Conservation (phyloP, 768 basidiomycete genomes). For the Russula sp. region DNA sequence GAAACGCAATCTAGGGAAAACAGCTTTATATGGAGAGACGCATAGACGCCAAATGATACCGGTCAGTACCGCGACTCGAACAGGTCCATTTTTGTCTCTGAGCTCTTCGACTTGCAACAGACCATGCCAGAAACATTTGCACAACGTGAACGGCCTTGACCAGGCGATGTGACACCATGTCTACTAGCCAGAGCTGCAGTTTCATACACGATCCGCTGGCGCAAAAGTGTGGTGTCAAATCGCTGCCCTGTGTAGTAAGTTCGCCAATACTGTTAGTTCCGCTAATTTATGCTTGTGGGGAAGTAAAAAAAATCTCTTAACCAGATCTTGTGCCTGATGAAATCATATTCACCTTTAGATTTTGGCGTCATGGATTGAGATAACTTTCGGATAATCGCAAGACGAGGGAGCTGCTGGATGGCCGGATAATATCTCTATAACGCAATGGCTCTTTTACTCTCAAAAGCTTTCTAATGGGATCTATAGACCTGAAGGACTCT, state of each 20-base stretch:
- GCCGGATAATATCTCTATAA: neutral
- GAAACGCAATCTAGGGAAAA: conserved; percentile 11
- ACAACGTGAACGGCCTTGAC: neutral
- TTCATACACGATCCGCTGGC: neutral
- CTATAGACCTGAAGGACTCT: neutral
- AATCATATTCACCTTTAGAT: neutral
- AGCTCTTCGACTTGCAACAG: neutral
- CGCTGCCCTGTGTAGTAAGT: neutral
- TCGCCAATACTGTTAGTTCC: neutral
- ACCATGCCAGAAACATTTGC: neutral
- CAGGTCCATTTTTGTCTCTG: neutral
- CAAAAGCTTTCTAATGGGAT: neutral
- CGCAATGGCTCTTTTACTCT: neutral
- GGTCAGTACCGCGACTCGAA: conserved; percentile 1
- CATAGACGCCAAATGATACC: conserved; percentile 13
- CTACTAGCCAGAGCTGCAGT: neutral
- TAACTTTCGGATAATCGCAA: neutral
- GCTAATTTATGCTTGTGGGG: conserved; percentile 4
- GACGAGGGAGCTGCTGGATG: neutral
- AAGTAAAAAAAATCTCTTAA: conserved; percentile 1
- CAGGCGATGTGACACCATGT: neutral
- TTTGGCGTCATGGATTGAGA: neutral
- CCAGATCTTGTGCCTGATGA: conserved; percentile 4
- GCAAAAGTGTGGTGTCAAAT: neutral
- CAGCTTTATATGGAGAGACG: conserved; percentile 8